phyloP scores from a whole-genome alignment of 2,329 filamentous ascomycete species.

The Arthroderma sp. region DNA sequence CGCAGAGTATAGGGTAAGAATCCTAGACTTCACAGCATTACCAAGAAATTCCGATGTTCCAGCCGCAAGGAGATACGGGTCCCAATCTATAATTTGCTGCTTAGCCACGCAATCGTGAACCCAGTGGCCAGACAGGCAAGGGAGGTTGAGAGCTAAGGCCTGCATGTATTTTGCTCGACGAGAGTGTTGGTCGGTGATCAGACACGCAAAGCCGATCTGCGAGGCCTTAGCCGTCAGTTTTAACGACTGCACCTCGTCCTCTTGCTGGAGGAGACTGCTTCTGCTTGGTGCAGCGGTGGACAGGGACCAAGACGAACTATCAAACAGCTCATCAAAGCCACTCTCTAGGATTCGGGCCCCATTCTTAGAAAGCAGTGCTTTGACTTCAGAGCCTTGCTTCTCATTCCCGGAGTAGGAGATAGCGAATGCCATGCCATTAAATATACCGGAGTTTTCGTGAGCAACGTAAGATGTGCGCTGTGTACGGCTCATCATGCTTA shows the following conservation, averaged over 20 bases:
- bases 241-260: slow-evolving; percentile 24
- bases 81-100: slow-evolving; percentile 55
- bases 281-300: background rate
- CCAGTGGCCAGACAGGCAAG: slow-evolving; percentile 76
- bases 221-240: slow-evolving; percentile 41
- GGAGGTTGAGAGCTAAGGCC: slow-evolving; percentile 76
- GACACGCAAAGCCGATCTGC: slow-evolving; percentile 60
- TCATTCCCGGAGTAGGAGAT: slow-evolving; percentile 56
- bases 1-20: slow-evolving; percentile 49
- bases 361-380: slow-evolving; percentile 51
- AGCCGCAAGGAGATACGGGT: slow-evolving; percentile 69
- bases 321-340: slow-evolving; percentile 74
- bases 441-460: slow-evolving; percentile 37
- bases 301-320: slow-evolving; percentile 18
- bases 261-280: background rate
- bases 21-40: slow-evolving; percentile 63
- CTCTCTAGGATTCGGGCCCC: slow-evolving; percentile 59
- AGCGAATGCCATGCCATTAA: slow-evolving; percentile 75
- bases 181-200: slow-evolving; percentile 77
- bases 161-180: slow-evolving; percentile 89
- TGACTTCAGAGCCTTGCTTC: slow-evolving; percentile 44
- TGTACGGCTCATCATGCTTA: slow-evolving; percentile 10
- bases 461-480: slow-evolving; percentile 35
- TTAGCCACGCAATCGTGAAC: slow-evolving; percentile 56
- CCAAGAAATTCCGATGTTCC: slow-evolving; percentile 66